These are phyloP conservation scores for Thecaphora thlaspeos DNA, from an alignment of 1,284 basidiomycete genomes.

Conservation along the genomic window DNA sequence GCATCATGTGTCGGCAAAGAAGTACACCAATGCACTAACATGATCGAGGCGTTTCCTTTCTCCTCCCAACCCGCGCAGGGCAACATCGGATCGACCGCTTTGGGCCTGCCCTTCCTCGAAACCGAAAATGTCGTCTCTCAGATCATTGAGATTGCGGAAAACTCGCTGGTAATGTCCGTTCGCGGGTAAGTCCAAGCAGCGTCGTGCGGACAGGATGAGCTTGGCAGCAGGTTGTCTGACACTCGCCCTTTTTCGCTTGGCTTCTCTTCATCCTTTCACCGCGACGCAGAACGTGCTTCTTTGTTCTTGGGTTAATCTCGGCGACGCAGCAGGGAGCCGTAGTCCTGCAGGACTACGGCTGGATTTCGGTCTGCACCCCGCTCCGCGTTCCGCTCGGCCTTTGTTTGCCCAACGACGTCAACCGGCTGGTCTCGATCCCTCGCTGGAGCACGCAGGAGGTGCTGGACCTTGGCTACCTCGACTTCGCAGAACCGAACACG, in stretches of 20 bases:
- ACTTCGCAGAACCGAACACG: constrained; percentile 62
- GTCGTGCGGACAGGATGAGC: too few species aligned
- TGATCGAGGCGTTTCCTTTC: too few species aligned
- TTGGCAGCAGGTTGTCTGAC: not conserved
- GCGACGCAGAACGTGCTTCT: constrained; percentile 77
- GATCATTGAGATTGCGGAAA: constrained; percentile 86
- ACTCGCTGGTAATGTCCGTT: constrained; percentile 83
- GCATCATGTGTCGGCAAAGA: too few species aligned
- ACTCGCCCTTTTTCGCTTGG: constrained; percentile 13
- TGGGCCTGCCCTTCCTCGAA: constrained; percentile 89
- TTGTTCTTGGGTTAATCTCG: constrained; percentile 81
- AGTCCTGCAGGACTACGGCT: constrained; percentile 83
- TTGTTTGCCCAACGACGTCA: constrained; percentile 80
- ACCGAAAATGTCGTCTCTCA: constrained; percentile 88
- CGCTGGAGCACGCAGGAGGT: constrained; percentile 64
- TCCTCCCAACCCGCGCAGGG: constrained; percentile 63
- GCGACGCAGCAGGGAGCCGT: constrained; percentile 73
- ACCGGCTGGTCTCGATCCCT: constrained; percentile 79
- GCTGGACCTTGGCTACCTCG: constrained; percentile 17
- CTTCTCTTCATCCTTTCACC: constrained; percentile 4
- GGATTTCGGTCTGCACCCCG: constrained; percentile 75
- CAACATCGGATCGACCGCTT: constrained; percentile 84
- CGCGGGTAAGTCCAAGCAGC: constrained; percentile 88
- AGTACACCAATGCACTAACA: too few species aligned
- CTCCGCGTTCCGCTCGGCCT: constrained; percentile 84